Evolutionary conservation across 2,329 filamentous ascomycete genomes (phyloP).

Genomic region (Cytospora schulzeri): DNA sequence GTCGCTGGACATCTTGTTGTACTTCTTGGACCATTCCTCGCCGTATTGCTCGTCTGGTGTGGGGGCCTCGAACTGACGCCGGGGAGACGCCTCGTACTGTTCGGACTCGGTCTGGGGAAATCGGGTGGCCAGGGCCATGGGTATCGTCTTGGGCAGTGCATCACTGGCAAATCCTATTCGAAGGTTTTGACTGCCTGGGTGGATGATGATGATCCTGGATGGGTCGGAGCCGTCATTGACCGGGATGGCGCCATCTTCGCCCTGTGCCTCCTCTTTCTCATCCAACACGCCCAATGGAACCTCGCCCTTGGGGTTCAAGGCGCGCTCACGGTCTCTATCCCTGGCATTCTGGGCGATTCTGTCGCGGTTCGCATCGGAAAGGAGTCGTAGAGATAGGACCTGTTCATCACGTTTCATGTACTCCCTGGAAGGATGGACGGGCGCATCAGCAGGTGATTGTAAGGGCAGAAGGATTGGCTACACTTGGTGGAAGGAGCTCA

Average conservation of each 20-base stretch:
- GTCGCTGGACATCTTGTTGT: conserved; percentile 80
- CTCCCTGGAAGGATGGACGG: conserved; percentile 60
- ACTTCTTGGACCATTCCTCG: conserved; percentile 75
- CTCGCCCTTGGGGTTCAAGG: conserved; percentile 74
- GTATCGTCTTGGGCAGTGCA: conserved; percentile 88
- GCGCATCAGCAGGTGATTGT: conserved; percentile 29
- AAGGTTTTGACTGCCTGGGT: conserved; percentile 93
- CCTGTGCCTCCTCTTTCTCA: conserved; percentile 50
- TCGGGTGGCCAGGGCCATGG: conserved; percentile 86
- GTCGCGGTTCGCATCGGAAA: conserved; percentile 83
- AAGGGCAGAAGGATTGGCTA: not conserved
- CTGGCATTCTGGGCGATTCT: conserved; percentile 83
- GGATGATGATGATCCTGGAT: conserved; percentile 91
- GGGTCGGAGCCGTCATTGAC: conserved; percentile 67
- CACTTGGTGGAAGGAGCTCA: conserved; percentile 44
- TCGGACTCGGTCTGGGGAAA: conserved; percentile 81
- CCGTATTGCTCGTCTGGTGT: conserved; percentile 80
- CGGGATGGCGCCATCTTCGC: conserved; percentile 45
- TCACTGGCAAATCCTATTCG: conserved; percentile 95
- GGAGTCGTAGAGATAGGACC: conserved; percentile 82
- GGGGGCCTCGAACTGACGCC: conserved; percentile 64
- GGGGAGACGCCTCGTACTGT: conserved; percentile 76
- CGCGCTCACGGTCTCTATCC: conserved; percentile 72
- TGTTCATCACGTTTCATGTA: conserved; percentile 99
- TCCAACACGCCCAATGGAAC: conserved; percentile 62